Conservation (phyloP, 2,329 filamentous ascomycete species). For the Colletotrichum sp. region DNA sequence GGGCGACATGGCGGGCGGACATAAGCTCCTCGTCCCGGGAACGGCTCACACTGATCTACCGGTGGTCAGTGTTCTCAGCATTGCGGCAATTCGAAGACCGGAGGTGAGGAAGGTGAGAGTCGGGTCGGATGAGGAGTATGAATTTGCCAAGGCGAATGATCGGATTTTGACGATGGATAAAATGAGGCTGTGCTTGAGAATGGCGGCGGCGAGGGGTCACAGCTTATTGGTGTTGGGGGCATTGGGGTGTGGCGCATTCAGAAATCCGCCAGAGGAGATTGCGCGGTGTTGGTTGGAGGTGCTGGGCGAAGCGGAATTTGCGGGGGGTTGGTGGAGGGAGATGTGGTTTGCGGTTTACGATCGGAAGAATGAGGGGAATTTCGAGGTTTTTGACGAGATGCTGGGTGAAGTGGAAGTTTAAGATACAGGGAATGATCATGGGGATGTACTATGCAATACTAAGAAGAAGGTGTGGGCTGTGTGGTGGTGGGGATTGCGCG, state of each 20-base stretch:
- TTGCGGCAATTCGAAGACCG: constrained; percentile 60
- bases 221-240: constrained; percentile 69
- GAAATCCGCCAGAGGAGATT: constrained; percentile 67
- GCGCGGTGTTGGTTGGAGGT: constrained; percentile 67
- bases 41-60: constrained; percentile 42
- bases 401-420: constrained; percentile 41
- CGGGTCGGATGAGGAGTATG: constrained; percentile 28
- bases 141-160: constrained; percentile 48
- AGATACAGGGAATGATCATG: neutral
- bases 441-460: neutral
- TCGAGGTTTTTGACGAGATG: constrained; percentile 51
- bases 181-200: constrained; percentile 65
- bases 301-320: constrained; percentile 64
- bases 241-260: constrained; percentile 71
- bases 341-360: constrained; percentile 70
- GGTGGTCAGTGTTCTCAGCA: constrained; percentile 63
- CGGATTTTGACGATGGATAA: constrained; percentile 64
- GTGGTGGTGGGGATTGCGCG: no score
- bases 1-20: constrained; percentile 47
- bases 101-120: constrained; percentile 23
- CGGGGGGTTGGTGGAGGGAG: constrained; percentile 66
- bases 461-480: neutral
- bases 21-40: constrained; percentile 47
- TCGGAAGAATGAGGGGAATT: constrained; percentile 50
- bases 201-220: constrained; percentile 63